Evolutionary conservation across 1,139 yeast genomes (phyloP), one percentile per base, ranked within the genome.

Genomic region (Scheffersomyces lignicola): DNA sequence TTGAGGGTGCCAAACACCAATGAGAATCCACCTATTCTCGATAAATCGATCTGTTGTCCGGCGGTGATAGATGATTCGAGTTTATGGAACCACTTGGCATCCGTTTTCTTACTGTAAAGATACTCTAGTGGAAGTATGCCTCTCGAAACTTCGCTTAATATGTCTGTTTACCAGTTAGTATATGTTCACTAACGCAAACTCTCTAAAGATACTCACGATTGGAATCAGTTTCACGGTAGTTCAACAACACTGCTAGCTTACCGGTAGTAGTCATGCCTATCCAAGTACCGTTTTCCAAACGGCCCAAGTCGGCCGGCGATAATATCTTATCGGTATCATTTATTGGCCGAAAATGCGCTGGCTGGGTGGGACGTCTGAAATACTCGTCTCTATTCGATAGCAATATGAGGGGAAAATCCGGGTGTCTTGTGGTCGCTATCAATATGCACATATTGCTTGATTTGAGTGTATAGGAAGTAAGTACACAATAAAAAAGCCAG

Each of bases 251-350:
- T 0, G 95, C 86, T 2, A 90, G 43, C 39, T 76, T 72, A 0
- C 94, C 94, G 3, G 53, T 56, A 21, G 65, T 65, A 31, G 80
- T 74, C 2, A 84, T 73, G 0, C 96, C 97, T 2, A 88, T 77
- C 98, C 98, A 92, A 0, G 97, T 86, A 0, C 98, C 97, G 48
- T 79, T 88, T 43, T 80, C 90, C 1, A 67, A 61, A 34, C 92
- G 63, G 1, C 83, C 89, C 46, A 84, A 55, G 56, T 92, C 98
- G 24, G 73, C 62, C 0, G 97, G 97, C 5, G 86, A 76, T 9
- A 89, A 55, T 2, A 86, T 60, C 24, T 61, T 51, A 16, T 43
- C 40, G 15, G 39, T 33, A 9, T 52, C 52, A 28, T 58, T 52
- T 13, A 58, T 36, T 5, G 53, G 52, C 39, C 78, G 65, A 51